Percentiles rank a stretch among this genome's conserved stretches.
Conservation (phyloP, 2,329 filamentous ascomycete species). For the Mycosphaerella sp. region DNA sequence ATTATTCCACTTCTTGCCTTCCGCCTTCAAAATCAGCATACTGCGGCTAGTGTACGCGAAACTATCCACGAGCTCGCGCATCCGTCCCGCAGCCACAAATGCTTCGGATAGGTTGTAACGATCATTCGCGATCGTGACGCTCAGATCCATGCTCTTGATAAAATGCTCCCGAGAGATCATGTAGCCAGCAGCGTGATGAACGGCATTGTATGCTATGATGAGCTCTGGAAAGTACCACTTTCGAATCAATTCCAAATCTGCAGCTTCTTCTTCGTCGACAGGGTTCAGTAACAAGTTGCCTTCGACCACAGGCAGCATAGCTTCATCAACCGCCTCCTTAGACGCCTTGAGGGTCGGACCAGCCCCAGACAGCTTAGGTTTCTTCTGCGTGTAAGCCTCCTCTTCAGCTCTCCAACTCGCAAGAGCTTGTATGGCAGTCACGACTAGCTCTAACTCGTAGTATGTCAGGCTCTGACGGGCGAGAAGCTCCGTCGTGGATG, state of each 20-base stretch:
- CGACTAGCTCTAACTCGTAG: slow-evolving; percentile 40
- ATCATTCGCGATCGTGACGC: slow-evolving; percentile 62
- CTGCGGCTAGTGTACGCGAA: slow-evolving; percentile 74
- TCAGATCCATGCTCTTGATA: slow-evolving; percentile 80
- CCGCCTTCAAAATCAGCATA: slow-evolving; percentile 49
- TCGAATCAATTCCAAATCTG: slow-evolving; percentile 60
- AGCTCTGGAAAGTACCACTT: slow-evolving; percentile 78
- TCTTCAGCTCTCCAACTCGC: slow-evolving; percentile 41
- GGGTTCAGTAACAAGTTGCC: slow-evolving; percentile 29
- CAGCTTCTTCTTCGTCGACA: slow-evolving; percentile 47
- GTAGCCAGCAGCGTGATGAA: slow-evolving; percentile 72
- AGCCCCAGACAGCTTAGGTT: slow-evolving; percentile 20
- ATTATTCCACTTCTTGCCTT: slow-evolving; percentile 37
- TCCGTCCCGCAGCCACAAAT: slow-evolving; percentile 38
- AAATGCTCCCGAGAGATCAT: slow-evolving; percentile 69
- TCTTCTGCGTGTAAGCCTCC: slow-evolving; percentile 31
- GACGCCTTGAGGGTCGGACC: slow-evolving; percentile 34
- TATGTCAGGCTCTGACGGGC: slow-evolving; percentile 34
- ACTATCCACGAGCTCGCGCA: slow-evolving; percentile 46
- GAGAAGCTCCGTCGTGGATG: slow-evolving; percentile 22
- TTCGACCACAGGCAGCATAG: slow-evolving; percentile 35
- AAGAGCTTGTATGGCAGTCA: slow-evolving; percentile 40
- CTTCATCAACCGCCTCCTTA: slow-evolving; percentile 37
- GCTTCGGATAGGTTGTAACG: slow-evolving; percentile 32
- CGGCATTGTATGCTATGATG: slow-evolving; percentile 74